A percentile compares a stretch with the other conserved stretches of the same genome.
phyloP scores from a whole-genome alignment of 1,284 basidiomycete genomes.

The Puccinia triticina region DNA sequence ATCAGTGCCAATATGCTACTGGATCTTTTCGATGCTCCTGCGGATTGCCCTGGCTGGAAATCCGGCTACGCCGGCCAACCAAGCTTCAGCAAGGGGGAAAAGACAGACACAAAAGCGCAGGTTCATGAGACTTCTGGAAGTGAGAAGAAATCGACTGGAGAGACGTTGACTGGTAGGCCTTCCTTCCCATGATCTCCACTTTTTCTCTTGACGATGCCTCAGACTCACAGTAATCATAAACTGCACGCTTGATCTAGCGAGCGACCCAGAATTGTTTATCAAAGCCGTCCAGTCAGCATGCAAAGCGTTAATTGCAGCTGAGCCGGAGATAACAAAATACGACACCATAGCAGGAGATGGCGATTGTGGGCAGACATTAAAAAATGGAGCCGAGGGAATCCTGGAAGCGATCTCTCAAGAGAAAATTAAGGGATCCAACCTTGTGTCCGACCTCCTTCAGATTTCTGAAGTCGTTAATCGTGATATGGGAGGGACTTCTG shows the following conservation, averaged over 20 bases:
- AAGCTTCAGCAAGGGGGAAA: constrained; percentile 54
- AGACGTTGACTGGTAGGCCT: constrained; percentile 53
- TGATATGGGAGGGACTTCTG: constrained; percentile 88
- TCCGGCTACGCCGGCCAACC: constrained; percentile 54
- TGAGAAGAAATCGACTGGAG: constrained; percentile 14
- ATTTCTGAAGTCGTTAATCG: constrained; percentile 72
- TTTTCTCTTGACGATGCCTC: neutral
- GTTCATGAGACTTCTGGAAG: neutral
- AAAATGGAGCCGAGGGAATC: constrained; percentile 68
- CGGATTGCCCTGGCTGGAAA: constrained; percentile 77
- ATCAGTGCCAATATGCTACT: constrained; percentile 66
- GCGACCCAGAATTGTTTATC: constrained; percentile 64
- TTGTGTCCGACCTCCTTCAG: constrained; percentile 69
- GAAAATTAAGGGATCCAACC: constrained; percentile 68
- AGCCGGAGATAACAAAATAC: constrained; percentile 84
- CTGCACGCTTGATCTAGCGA: constrained; percentile 39
- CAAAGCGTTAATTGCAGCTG: constrained; percentile 72
- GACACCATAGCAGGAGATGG: constrained; percentile 76
- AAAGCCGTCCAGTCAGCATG: constrained; percentile 70
- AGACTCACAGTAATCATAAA: neutral
- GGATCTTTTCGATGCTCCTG: constrained; percentile 74
- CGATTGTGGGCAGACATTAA: constrained; percentile 79
- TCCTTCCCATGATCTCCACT: neutral
- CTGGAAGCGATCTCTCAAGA: constrained; percentile 57
- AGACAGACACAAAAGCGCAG: constrained; percentile 52